Conservation (phyloP, 345 rosid species). For the Pistacia atlantica region DNA sequence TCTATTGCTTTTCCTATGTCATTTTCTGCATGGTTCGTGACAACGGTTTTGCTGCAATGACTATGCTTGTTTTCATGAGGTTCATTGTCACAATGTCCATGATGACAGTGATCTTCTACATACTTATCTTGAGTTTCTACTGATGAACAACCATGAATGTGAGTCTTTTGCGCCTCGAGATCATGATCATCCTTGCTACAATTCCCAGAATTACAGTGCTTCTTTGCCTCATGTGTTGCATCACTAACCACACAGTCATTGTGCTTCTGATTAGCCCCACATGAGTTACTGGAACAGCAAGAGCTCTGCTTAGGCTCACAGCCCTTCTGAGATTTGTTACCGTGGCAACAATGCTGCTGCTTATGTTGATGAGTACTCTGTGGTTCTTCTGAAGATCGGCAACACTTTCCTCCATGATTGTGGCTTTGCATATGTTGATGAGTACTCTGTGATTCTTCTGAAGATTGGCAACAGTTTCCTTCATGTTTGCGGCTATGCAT, state of each 20-base stretch:
- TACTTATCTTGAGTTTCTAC: neutral
- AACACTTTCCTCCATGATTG: constrained; percentile 15
- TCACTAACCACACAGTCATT: neutral
- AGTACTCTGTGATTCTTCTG: neutral
- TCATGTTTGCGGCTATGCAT: neutral
- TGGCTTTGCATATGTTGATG: neutral
- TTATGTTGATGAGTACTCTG: neutral
- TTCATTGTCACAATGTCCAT: neutral
- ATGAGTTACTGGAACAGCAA: neutral
- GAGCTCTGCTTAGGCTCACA: constrained; percentile 8
- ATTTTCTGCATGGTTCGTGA: neutral
- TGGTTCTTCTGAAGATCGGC: neutral
- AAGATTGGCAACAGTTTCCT: constrained; percentile 31
- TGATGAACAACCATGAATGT: constrained; percentile 6
- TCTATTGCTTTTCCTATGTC: neutral
- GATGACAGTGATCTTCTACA: neutral
- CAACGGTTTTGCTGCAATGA: neutral
- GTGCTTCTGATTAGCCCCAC: neutral
- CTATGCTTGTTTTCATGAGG: neutral
- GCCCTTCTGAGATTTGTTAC: constrained; percentile 1
- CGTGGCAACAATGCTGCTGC: constrained; percentile 17
- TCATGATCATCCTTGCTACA: constrained; percentile 4
- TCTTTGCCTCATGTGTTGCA: neutral
- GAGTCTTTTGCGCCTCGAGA: constrained; percentile 4
- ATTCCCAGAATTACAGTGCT: constrained; percentile 16